Conservation (phyloP, 192 early-diverging fungal species). For the Radiomyces spectabilis region DNA sequence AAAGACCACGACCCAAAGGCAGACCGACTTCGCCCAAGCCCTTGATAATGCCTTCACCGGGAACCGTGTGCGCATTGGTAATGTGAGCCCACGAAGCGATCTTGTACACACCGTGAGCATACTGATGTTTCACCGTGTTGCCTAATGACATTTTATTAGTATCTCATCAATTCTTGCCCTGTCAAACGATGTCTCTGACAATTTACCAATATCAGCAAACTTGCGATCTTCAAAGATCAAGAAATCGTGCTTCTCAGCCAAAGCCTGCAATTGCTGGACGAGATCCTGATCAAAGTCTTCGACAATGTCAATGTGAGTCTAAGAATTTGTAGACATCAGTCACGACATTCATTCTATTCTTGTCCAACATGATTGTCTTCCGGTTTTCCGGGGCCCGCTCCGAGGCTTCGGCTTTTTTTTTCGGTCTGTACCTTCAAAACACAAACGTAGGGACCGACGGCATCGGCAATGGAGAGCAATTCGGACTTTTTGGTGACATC, state of each 20-base stretch:
- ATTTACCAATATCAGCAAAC: constrained; percentile 94
- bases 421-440: constrained; percentile 90
- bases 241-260: constrained; percentile 86
- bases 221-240: constrained; percentile 99
- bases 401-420: no score
- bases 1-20: constrained; percentile 67
- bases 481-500: constrained; percentile 87
- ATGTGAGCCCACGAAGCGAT: constrained; percentile 96
- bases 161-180: no score
- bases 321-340: no score
- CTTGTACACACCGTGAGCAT: constrained; percentile 80
- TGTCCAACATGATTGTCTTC: no score
- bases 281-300: constrained; percentile 89
- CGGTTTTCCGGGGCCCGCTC: no score
- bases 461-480: constrained; percentile 80
- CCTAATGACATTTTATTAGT: no score
- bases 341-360: no score
- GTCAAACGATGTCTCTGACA: no score
- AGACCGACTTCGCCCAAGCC: constrained; percentile 86
- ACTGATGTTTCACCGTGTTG: constrained; percentile 94
- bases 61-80: constrained; percentile 91
- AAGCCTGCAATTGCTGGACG: constrained; percentile 57
- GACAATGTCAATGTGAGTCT: constrained; percentile 95
- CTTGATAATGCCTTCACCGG: constrained; percentile 92
- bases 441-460: constrained; percentile 92